These are phyloP conservation scores for Biscogniauxia mediterranea DNA, from an alignment of 2,329 filamentous ascomycete genomes.

Conservation along the genomic window DNA sequence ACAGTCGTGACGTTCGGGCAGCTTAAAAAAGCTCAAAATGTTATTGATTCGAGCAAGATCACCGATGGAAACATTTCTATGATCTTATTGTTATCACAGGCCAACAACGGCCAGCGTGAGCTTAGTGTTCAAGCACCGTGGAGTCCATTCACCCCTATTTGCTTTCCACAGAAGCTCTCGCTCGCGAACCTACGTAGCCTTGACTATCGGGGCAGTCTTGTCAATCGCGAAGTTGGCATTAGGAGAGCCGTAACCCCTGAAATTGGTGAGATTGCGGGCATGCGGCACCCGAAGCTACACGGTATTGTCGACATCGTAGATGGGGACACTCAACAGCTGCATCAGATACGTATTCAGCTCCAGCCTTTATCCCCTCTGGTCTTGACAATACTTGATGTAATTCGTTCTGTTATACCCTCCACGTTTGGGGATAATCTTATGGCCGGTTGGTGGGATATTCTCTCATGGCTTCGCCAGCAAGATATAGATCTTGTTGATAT, in stretches of 20 bases:
- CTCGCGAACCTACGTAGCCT: conserved; percentile 60
- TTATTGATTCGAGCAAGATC: conserved; percentile 72
- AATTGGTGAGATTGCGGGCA: conserved; percentile 48
- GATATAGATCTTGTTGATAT: conserved; percentile 46
- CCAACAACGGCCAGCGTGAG: conserved; percentile 60
- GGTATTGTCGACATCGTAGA: conserved; percentile 68
- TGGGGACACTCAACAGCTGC: conserved; percentile 53
- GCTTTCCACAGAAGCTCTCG: conserved; percentile 56
- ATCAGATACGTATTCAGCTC: conserved; percentile 67
- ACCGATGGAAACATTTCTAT: conserved; percentile 65
- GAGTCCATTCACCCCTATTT: conserved; percentile 67
- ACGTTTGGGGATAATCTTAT: conserved; percentile 60
- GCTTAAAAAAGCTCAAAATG: conserved; percentile 60
- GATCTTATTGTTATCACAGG: conserved; percentile 68
- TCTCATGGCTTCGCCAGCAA: conserved; percentile 63
- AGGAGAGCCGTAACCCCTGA: conserved; percentile 46
- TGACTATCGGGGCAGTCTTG: conserved; percentile 51
- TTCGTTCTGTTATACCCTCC: conserved; percentile 62
- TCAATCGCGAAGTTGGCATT: conserved; percentile 51
- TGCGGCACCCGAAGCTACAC: conserved; percentile 56
- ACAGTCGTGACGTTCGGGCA: conserved; percentile 48
- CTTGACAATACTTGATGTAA: conserved; percentile 57
- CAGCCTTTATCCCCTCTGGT: conserved; percentile 64
- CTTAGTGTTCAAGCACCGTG: conserved; percentile 74
- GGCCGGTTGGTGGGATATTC: conserved; percentile 70